Conservation (phyloP, 441 rosid genomes). For the Sinapis alba region DNA sequence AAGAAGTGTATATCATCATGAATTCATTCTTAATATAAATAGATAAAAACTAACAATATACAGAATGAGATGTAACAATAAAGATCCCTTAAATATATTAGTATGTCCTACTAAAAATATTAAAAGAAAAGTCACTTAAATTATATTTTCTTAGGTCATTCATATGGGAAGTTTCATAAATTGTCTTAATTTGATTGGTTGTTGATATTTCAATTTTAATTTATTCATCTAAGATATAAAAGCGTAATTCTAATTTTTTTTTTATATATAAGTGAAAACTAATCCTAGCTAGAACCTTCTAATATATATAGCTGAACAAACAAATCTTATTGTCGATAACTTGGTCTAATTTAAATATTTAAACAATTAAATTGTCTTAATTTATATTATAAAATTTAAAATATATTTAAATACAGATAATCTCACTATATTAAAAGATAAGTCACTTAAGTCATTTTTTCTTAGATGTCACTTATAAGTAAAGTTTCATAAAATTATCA, state of each 20-base stretch:
- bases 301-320: background rate
- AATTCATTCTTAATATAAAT: background rate
- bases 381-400: background rate
- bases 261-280: background rate
- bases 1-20: background rate
- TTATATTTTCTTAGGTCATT: background rate
- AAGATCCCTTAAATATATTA: background rate
- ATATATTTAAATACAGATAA: too few relatives aligned
- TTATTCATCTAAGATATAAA: background rate
- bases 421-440: too few relatives aligned
- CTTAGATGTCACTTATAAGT: too few relatives aligned
- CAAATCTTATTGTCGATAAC: background rate
- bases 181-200: background rate
- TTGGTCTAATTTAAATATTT: background rate
- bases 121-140: background rate
- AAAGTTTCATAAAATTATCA: too few relatives aligned
- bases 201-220: background rate
- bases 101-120: background rate
- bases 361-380: background rate
- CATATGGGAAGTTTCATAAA: background rate
- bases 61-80: background rate
- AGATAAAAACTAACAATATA: background rate
- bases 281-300: background rate
- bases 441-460: too few relatives aligned
- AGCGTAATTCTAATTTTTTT: background rate